Percentiles rank a stretch among this genome's conserved stretches.
These are phyloP conservation scores for Hemileia vastatrix DNA, from an alignment of 1,284 basidiomycete genomes.

Conservation along the genomic window DNA sequence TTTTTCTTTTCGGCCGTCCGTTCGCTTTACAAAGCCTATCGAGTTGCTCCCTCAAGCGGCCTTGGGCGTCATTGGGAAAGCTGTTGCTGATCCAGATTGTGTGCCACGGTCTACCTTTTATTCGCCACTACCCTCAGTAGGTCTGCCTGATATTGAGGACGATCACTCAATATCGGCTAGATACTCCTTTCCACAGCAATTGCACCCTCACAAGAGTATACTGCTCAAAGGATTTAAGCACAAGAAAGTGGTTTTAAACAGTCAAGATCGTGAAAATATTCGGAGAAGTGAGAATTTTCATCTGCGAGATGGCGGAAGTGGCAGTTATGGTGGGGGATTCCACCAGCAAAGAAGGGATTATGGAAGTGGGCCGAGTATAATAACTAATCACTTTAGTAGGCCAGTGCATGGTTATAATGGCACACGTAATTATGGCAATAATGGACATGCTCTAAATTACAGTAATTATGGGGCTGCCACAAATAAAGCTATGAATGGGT, in stretches of 20 bases:
- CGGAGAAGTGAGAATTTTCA: constrained; percentile 46
- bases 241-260: constrained; percentile 56
- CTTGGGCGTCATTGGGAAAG: constrained; percentile 67
- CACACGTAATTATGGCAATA: too few relatives aligned
- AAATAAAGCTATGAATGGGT: too few relatives aligned
- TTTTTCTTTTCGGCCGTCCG: constrained; percentile 49
- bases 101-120: constrained; percentile 85
- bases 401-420: too few relatives aligned
- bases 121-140: constrained; percentile 54
- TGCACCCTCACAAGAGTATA: constrained; percentile 71
- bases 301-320: constrained; percentile 45
- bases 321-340: constrained; percentile 1
- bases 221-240: constrained; percentile 66
- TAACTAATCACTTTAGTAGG: constrained; percentile 25
- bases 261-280: constrained; percentile 63
- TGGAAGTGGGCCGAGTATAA: constrained; percentile 18
- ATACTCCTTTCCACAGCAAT: constrained; percentile 81
- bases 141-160: constrained; percentile 63
- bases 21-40: constrained; percentile 47
- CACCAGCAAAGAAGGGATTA: constrained; percentile 21
- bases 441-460: too few relatives aligned
- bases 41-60: constrained; percentile 61
- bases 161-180: constrained; percentile 77
- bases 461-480: too few relatives aligned
- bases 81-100: constrained; percentile 74